Base-by-base conservation (phyloP, 805 yeast species). In the Yueomyces sinensis region DNA sequence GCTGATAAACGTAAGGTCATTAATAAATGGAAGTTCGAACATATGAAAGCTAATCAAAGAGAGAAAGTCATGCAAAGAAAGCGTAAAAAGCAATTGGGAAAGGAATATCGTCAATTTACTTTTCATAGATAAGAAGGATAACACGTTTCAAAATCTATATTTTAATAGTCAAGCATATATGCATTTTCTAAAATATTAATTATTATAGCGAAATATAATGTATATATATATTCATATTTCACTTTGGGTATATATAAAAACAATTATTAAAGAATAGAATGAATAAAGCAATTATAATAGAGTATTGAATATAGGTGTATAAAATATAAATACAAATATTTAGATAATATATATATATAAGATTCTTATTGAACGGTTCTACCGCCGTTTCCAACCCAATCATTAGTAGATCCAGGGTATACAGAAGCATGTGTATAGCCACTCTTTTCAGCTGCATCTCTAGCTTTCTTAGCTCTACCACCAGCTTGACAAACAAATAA, bases 401-500 rank as follows among this genome's bases (percentile, higher is more conserved):
- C 94, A 46, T 73, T 76, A 62, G 73, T 81, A 11, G 93, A 79
- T 4, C 95, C 95, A 27, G 68, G 57, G 59, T 84, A 84, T 59
- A 84, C 76, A 37, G 82, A 74, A 50, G 93, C 72, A 46, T 77
- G 66, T 29, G 62, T 56, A 61, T 83, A 86, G 13, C 94, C 95
- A 54, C 72, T 76, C 17, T 87, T 73, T 35, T 71, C 66, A n/a
- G 95, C 95, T 50, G 82, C 69, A 47, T 77, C 82, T 56, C 81
- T 91, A 22, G 94, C 81, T 41, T 80, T 80, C 27, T 80, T 65
- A 22, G 84, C 76, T 59, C 95, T 73, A 37, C 80, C 82, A 35
- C 95, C 95, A 9, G 82, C 87, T 34, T 80, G 74, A 58, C 95
- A 86, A 62, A 81, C 82, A 58, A 86, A 82, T 17, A 83, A 69